phyloP scores from a whole-genome alignment of 2,329 filamentous ascomycete species.

The Cryphonectria nitschkei region DNA sequence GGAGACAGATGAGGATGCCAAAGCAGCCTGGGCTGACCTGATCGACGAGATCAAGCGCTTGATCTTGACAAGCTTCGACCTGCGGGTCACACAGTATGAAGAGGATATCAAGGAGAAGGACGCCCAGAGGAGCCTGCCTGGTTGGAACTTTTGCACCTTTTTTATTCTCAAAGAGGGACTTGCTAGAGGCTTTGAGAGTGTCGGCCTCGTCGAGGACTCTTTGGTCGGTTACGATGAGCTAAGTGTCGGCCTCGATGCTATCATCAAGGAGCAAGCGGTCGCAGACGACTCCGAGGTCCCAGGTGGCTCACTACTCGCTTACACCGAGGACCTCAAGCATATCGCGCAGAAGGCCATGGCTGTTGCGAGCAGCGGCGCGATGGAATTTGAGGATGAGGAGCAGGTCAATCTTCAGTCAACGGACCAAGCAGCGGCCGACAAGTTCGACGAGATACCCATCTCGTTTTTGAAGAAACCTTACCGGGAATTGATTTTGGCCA shows the following conservation, averaged over 20 bases:
- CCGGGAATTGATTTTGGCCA: conserved; percentile 87
- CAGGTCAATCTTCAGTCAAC: conserved; percentile 41
- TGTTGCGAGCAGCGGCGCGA: conserved; percentile 34
- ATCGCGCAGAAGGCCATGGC: conserved; percentile 58
- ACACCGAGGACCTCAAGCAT: conserved; percentile 73
- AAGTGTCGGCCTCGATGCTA: conserved; percentile 80
- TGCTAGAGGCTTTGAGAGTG: conserved; percentile 91
- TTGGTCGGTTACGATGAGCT: conserved; percentile 94
- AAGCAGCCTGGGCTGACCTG: conserved; percentile 82
- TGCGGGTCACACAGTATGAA: conserved; percentile 90
- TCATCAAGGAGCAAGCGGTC: conserved; percentile 73
- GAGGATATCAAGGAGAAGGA: conserved; percentile 97
- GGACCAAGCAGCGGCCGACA: conserved; percentile 40
- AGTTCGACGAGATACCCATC: conserved; percentile 62
- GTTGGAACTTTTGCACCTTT: conserved; percentile 99
- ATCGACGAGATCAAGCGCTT: conserved; percentile 84
- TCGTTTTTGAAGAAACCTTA: conserved; percentile 76
- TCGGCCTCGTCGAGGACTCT: conserved; percentile 93
- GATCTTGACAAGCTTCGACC: conserved; percentile 88
- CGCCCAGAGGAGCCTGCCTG: conserved; percentile 80
- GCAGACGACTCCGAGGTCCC: conserved; percentile 65
- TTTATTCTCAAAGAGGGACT: conserved; percentile 97
- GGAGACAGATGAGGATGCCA: conserved; percentile 77
- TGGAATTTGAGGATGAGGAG: conserved; percentile 40
- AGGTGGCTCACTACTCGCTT: conserved; percentile 71